Percentiles rank a stretch among this genome's conserved stretches.
phyloP scores from a whole-genome alignment of 352 stramenopile species.

The Phytopythium cucurbitacearum region DNA sequence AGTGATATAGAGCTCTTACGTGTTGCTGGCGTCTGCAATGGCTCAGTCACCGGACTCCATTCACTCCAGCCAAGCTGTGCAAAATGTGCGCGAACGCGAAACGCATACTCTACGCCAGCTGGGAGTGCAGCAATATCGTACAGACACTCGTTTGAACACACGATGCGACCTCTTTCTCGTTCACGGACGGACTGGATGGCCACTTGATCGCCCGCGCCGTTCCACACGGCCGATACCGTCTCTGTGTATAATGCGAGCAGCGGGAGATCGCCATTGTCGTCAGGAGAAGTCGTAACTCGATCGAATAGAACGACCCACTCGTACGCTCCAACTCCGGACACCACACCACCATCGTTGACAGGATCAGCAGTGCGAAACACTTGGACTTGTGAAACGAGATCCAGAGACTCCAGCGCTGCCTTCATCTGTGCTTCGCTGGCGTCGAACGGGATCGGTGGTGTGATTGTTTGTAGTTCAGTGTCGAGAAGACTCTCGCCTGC shows the following conservation, averaged over 20 bases:
- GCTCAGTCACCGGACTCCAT: constrained; percentile 42
- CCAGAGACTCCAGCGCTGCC: constrained; percentile 65
- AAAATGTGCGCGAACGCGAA: constrained; percentile 47
- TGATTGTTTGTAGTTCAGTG: constrained; percentile 36
- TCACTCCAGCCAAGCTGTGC: constrained; percentile 31
- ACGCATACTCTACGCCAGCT: constrained; percentile 28
- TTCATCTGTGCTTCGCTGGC: constrained; percentile 60
- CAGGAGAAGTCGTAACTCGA: constrained; percentile 1
- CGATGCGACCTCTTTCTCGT: constrained; percentile 11
- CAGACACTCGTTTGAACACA: constrained; percentile 22
- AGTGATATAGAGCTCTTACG: constrained; percentile 3
- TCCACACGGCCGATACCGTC: constrained; percentile 44
- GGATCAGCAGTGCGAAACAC: constrained; percentile 31
- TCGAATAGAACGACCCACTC: constrained; percentile 66
- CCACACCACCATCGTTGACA: constrained; percentile 1
- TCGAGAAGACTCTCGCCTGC: constrained; percentile 31
- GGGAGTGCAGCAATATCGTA: constrained; percentile 16
- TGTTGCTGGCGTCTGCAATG: constrained; percentile 32
- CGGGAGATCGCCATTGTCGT: constrained; percentile 26
- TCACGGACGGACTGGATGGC: constrained; percentile 35
- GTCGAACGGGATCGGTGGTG: constrained; percentile 67
- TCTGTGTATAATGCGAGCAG: constrained; percentile 50
- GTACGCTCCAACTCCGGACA: constrained; percentile 14
- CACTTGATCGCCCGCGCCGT: constrained; percentile 42
- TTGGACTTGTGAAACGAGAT: constrained; percentile 52